Evolutionary conservation across 164 flowering plant species (phyloP).

Genomic region (Annona squamosa): DNA sequence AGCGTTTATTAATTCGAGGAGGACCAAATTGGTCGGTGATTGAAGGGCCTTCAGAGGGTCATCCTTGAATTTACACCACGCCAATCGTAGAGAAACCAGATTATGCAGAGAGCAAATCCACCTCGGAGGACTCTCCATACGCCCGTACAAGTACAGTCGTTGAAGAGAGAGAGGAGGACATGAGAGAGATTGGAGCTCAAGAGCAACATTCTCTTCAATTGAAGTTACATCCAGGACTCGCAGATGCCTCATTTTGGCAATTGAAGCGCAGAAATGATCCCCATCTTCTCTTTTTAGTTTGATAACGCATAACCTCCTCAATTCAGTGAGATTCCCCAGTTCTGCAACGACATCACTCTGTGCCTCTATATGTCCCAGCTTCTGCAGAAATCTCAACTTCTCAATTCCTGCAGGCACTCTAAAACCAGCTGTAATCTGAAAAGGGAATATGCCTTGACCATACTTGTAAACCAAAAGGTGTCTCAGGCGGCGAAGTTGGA

Average conservation of each 20-base stretch:
- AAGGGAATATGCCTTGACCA: not conserved
- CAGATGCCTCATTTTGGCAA: constrained; percentile 3
- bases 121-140: not conserved
- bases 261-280: not conserved
- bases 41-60: not conserved
- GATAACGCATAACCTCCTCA: constrained; percentile 2
- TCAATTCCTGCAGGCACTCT: no score
- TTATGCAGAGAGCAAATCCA: constrained; percentile 3
- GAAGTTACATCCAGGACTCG: not conserved
- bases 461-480: constrained; percentile 8
- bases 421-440: no score
- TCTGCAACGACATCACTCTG: no score
- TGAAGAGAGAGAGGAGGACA: constrained; percentile 2
- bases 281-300: constrained; percentile 2
- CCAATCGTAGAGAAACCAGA: not conserved
- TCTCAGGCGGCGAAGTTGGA: constrained; percentile 5
- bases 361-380: no score
- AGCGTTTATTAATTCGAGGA: not conserved
- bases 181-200: not conserved
- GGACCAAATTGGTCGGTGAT: not conserved
- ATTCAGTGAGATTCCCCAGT: not conserved
- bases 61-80: not conserved
- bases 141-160: not conserved
- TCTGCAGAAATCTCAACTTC: no score
- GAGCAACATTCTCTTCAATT: not conserved